Evolutionary conservation across 176 grass and related monocot genomes (phyloP), one percentile per base, ranked within the genome.

Genomic region (Hsuehochloa calcarea): DNA sequence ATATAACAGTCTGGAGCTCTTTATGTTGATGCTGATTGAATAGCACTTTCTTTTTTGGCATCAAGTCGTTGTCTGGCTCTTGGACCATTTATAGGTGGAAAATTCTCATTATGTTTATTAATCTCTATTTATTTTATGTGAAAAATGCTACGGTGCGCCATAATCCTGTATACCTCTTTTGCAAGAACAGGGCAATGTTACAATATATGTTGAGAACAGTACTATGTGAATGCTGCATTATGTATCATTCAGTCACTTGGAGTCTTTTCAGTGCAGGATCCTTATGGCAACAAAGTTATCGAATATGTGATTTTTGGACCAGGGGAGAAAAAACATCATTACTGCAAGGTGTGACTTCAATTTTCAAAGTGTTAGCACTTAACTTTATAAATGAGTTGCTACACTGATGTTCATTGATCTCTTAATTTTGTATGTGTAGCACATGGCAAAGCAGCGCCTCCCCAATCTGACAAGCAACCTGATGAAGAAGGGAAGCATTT

Each of bases 401-500:
- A 23, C 61, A 50, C 25, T 85, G 70, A 39, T 80, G 26, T 35
- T 49, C 63, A 61, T 86, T 29, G 34, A 46, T 12, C 27, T 61
- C 51, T 34, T 65, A 38, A 60, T 74, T 62, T 75, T 81, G 80
- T 37, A 47, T 82, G 8, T 86, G 80, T 88, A 98, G 96, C 96
- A 98, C 74, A 93, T 98, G 40, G 88, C 96, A 81, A 98, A 98
- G 75, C 96, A 98, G 68, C 85, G 51, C 13, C 91, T 94, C 44
- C 93, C 93, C 50, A 86, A 90, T 64, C 85, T 98, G 49, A 83
- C 89, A 43, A 82, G 65, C 29, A 88, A 93, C 83, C 88, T 98
- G 84, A 89, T 94, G 91, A 95, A 93, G 84, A 93, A 90, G 79
- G 96, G 96, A 98, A 95, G 14, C 96, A 98, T 87, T 95, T 98